phyloP scores from a whole-genome alignment of 2,329 filamentous ascomycete genomes.

The Exophiala sp. region DNA sequence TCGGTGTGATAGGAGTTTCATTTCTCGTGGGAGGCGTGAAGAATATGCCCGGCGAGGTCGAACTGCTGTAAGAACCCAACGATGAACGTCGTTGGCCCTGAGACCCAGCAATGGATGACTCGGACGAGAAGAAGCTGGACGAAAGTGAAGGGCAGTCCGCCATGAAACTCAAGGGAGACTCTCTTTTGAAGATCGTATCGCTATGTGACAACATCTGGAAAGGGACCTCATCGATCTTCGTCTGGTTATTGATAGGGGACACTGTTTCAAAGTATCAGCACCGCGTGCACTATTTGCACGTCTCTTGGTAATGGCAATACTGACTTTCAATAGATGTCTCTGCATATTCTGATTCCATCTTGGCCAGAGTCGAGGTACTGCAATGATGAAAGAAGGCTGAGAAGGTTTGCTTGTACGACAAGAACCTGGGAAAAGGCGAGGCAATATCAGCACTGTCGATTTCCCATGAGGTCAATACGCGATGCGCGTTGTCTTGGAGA shows the following conservation, averaged over 20 bases:
- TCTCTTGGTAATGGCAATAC: neutral
- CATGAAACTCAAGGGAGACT: constrained; percentile 13
- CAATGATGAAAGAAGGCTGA: neutral
- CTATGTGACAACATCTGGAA: constrained; percentile 17
- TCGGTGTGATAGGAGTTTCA: constrained; percentile 21
- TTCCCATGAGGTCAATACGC: constrained; percentile 7
- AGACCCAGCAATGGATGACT: constrained; percentile 11
- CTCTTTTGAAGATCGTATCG: constrained; percentile 16
- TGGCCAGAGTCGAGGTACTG: neutral
- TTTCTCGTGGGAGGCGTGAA: constrained; percentile 19
- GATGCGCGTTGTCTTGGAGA: constrained; percentile 22
- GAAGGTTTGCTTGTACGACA: neutral
- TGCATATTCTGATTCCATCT: neutral
- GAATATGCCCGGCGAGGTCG: constrained; percentile 19
- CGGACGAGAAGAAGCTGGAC: constrained; percentile 24
- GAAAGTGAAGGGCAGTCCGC: constrained; percentile 22
- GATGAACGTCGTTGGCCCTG: constrained; percentile 18
- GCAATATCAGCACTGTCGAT: constrained; percentile 4
- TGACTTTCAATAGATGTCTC: neutral
- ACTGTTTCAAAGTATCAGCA: constrained; percentile 3
- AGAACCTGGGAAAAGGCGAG: neutral
- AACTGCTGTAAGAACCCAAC: constrained; percentile 17
- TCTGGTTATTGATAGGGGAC: neutral
- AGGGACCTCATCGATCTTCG: constrained; percentile 12
- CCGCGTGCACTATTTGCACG: neutral